Conservation (phyloP, 2,329 filamentous ascomycete genomes). For the Ophiosphaerella narmari region DNA sequence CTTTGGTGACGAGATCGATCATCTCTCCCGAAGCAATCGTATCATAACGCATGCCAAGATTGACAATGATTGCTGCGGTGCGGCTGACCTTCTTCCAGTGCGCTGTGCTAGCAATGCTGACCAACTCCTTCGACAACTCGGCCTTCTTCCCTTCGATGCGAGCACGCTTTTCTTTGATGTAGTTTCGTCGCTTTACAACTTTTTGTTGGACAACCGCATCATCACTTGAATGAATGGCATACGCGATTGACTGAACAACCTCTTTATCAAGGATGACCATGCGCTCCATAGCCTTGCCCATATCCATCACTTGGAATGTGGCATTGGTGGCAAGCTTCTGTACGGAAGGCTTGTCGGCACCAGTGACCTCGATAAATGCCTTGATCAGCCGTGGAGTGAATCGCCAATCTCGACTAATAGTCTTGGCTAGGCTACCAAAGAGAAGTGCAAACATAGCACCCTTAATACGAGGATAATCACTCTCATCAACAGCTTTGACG, state of each 20-base stretch:
- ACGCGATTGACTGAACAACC: slow-evolving; percentile 68
- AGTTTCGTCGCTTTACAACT: slow-evolving; percentile 70
- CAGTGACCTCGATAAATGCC: slow-evolving; percentile 85
- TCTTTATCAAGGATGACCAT: slow-evolving; percentile 80
- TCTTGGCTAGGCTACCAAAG: slow-evolving; percentile 86
- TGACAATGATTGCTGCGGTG: slow-evolving; percentile 87
- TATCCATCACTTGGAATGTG: slow-evolving; percentile 86
- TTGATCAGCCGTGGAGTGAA: slow-evolving; percentile 89
- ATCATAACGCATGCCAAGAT: slow-evolving; percentile 89
- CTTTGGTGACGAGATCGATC: slow-evolving; percentile 79
- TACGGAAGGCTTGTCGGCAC: slow-evolving; percentile 91
- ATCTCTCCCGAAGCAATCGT: slow-evolving; percentile 80
- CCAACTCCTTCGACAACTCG: slow-evolving; percentile 78
- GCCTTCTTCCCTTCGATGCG: slow-evolving; percentile 85
- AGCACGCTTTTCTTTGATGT: slow-evolving; percentile 74
- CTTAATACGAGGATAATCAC: slow-evolving; percentile 90
- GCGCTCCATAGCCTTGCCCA: slow-evolving; percentile 84
- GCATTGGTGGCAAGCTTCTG: slow-evolving; percentile 84
- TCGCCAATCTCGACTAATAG: slow-evolving; percentile 88
- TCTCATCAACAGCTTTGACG: slow-evolving; percentile 74
- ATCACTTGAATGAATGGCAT: slow-evolving; percentile 39
- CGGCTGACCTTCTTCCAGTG: slow-evolving; percentile 97
- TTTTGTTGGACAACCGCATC: slow-evolving; percentile 62
- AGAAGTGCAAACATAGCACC: slow-evolving; percentile 89
- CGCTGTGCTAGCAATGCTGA: slow-evolving; percentile 73